A percentile compares a stretch with the other conserved stretches of the same genome.
Evolutionary conservation across 108 stramenopile genomes (phyloP).

Genomic region (Cafeteria roenbergensis): DNA sequence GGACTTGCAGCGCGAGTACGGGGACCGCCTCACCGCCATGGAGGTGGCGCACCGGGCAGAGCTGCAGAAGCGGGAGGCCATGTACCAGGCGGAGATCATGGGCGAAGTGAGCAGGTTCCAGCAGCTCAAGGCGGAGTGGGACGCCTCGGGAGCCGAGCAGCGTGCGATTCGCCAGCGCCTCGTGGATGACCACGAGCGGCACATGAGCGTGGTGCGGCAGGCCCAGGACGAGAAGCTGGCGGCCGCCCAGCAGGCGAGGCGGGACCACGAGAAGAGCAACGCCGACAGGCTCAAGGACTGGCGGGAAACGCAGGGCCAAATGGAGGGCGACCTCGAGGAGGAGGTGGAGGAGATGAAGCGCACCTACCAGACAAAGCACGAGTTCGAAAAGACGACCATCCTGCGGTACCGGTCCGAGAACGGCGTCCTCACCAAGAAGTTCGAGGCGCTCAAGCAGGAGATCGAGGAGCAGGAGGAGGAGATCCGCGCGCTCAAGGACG

Average conservation of each 20-base stretch:
- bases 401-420: constrained; percentile 48
- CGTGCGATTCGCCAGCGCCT: constrained; percentile 18
- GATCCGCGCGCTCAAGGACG: constrained; percentile 21
- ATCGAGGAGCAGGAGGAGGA: constrained; percentile 46
- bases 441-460: constrained; percentile 36
- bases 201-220: constrained; percentile 29
- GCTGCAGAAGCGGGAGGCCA: constrained; percentile 41
- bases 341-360: constrained; percentile 40
- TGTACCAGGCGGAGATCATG: constrained; percentile 45
- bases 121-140: constrained; percentile 38
- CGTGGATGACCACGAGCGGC: constrained; percentile 32
- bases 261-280: constrained; percentile 34
- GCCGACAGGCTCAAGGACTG: constrained; percentile 49
- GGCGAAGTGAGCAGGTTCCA: constrained; percentile 44
- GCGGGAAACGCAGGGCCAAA: constrained; percentile 38
- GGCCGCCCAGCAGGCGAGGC: constrained; percentile 32
- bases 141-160: constrained; percentile 10
- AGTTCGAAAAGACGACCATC: constrained; percentile 34
- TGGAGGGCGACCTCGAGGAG: constrained; percentile 52
- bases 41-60: constrained; percentile 44
- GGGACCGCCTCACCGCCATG: constrained; percentile 29
- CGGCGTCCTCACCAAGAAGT: constrained; percentile 52
- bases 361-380: constrained; percentile 38
- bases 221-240: constrained; percentile 42
- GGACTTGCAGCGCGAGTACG: constrained; percentile 37